phyloP scores from a whole-genome alignment of 805 yeast species.

The Candida loeiensis region DNA sequence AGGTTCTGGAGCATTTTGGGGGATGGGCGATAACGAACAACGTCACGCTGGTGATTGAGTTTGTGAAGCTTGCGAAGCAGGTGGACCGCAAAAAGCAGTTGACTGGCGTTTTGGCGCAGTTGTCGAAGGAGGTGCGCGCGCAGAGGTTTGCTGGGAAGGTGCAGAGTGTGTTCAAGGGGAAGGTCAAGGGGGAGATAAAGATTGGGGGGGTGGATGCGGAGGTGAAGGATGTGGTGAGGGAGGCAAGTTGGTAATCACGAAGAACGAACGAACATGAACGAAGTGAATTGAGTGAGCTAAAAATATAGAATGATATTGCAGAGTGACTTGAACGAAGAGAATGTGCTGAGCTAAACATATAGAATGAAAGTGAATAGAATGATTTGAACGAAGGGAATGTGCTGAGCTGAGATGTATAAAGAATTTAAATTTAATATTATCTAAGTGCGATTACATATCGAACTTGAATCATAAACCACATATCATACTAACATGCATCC shows the following conservation, averaged over 20 bases:
- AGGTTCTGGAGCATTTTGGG: not conserved
- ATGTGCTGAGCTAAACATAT: no score
- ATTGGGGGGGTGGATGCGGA: not conserved
- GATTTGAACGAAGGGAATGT: no score
- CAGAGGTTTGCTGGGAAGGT: constrained; percentile 6
- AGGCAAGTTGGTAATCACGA: not conserved
- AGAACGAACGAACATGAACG: not conserved
- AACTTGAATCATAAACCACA: no score
- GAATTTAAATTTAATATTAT: no score
- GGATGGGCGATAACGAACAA: constrained; percentile 18
- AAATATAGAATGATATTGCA: not conserved
- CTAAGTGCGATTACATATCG: no score
- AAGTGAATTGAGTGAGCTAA: not conserved
- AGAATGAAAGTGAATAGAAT: no score
- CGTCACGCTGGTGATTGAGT: constrained; percentile 13
- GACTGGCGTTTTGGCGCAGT: constrained; percentile 5
- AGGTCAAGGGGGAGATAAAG: constrained; percentile 5
- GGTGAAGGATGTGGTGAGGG: not conserved
- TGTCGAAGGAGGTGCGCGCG: constrained; percentile 13
- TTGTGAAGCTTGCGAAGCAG: constrained; percentile 7
- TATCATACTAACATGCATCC: no score
- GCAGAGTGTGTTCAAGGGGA: constrained; percentile 7
- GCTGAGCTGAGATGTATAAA: no score
- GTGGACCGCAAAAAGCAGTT: constrained; percentile 10
- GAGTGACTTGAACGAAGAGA: no score